Evolutionary conservation across 2,329 filamentous ascomycete genomes (phyloP).

Genomic region (Xylariaceae sp.): DNA sequence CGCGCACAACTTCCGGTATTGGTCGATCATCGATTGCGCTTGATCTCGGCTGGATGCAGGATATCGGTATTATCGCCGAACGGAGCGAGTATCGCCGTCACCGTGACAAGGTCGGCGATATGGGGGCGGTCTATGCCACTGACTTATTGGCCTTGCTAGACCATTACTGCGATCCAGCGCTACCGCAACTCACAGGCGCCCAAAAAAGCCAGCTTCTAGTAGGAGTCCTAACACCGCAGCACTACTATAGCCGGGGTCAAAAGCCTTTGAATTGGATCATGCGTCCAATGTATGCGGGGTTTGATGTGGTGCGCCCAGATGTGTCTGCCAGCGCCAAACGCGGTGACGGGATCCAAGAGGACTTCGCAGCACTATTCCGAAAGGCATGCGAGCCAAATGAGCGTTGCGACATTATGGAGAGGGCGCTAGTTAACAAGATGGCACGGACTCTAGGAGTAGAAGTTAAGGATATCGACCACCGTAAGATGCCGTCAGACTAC

Average conservation of each 20-base stretch:
- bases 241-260: conserved; percentile 21
- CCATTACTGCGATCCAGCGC: conserved; percentile 30
- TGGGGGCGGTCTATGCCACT: conserved; percentile 30
- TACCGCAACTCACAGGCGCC: conserved; percentile 7
- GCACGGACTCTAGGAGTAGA: conserved; percentile 32
- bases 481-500: conserved; percentile 36
- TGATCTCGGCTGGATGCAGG: conserved; percentile 24
- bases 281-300: conserved; percentile 22
- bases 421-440: conserved; percentile 30
- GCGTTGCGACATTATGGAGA: conserved; percentile 26
- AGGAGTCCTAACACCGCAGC: conserved; percentile 25
- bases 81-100: conserved; percentile 19
- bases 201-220: conserved; percentile 26
- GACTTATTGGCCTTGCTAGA: conserved; percentile 36
- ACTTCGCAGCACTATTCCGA: neutral
- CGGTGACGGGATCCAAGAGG: neutral
- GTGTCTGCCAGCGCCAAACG: neutral
- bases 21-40: conserved; percentile 21
- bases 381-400: too few relatives aligned
- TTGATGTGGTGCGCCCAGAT: neutral
- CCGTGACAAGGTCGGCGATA: conserved; percentile 24
- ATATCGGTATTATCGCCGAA: conserved; percentile 23
- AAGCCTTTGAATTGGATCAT: conserved; percentile 11
- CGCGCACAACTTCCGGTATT: too few relatives aligned
- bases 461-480: conserved; percentile 34